Evolutionary conservation across 345 rosid genomes (phyloP).

Genomic region (Arabis alpina): DNA sequence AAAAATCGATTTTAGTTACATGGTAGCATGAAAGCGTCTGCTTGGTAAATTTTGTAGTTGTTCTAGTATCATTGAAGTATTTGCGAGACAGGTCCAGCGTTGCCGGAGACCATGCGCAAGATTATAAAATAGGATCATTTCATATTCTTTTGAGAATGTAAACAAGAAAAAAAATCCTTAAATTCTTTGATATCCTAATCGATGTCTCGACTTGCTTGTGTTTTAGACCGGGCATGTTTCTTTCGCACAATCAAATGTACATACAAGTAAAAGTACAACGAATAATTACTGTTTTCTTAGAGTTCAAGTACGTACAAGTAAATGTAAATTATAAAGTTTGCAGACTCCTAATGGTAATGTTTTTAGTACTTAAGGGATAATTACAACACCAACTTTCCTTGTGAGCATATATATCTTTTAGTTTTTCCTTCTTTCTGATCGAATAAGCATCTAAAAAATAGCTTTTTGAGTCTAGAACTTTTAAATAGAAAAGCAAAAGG

Average conservation of each 20-base stretch:
- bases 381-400: neutral
- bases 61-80: conserved; percentile 1
- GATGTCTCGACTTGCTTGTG: too few species aligned
- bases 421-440: conserved; percentile 19
- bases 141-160: too few species aligned
- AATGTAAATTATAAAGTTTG: neutral
- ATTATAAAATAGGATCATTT: too few species aligned
- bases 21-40: neutral
- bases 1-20: neutral
- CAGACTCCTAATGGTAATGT: neutral
- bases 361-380: neutral
- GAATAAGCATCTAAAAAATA: conserved; percentile 43
- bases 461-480: conserved; percentile 20
- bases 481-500: conserved; percentile 11
- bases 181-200: too few species aligned
- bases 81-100: neutral
- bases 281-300: neutral
- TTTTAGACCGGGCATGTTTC: too few species aligned
- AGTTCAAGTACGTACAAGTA: neutral
- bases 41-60: neutral
- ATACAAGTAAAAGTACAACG: neutral
- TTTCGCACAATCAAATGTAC: neutral
- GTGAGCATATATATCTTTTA: conserved; percentile 24
- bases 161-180: too few species aligned
- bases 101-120: too few species aligned